Base-by-base conservation (phyloP, 257 asterid species). In the Apocynum venetum region DNA sequence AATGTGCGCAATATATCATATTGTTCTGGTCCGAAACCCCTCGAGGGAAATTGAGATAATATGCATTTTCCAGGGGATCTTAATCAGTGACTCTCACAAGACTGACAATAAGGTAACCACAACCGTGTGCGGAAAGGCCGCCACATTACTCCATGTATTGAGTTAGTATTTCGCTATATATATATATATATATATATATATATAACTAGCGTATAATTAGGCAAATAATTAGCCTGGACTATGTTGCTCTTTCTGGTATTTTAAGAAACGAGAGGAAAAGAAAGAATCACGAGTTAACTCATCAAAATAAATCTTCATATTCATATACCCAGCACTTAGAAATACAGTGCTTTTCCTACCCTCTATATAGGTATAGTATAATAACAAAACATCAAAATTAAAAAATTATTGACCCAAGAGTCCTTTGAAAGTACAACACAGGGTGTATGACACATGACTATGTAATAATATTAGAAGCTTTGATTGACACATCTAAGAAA, bases 351-450 rank as follows among this genome's bases (percentile, higher is more conserved):
- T 35, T 36, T 11, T 17, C 11, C 35, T 38, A 43, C 53, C 36
- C 31, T 13, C 52, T 43, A 11, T 9, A 66, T 53, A 56, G 73
- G 17, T 15, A 8, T 56, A 64, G 56, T 43, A 63, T 20, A 70
- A 44, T 1, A 31, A 65, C 11, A 49, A 48, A 2, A 52, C 2
- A 61, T 74, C 38, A 15, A 43, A n/a, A 9, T 78, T 25, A n/a
- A 78, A 40, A 78, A 71, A 60, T 6, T 41, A 41, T 67, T 19
- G 69, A 63, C 35, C 19, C 56, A 11, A 36, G 46, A 78, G 53
- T 73, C 48, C 77, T 71, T 60, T 13, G 40, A 51, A 71, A 72
- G 35, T 60, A 19, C 47, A 52, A 40, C 73, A 52, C 14, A 43
- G 10, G 19, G 40, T 19, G 2, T 15, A 14, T 15, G 35, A n/a